phyloP scores from a whole-genome alignment of 2,329 filamentous ascomycete species.

The Tolypocladium guangdongense region DNA sequence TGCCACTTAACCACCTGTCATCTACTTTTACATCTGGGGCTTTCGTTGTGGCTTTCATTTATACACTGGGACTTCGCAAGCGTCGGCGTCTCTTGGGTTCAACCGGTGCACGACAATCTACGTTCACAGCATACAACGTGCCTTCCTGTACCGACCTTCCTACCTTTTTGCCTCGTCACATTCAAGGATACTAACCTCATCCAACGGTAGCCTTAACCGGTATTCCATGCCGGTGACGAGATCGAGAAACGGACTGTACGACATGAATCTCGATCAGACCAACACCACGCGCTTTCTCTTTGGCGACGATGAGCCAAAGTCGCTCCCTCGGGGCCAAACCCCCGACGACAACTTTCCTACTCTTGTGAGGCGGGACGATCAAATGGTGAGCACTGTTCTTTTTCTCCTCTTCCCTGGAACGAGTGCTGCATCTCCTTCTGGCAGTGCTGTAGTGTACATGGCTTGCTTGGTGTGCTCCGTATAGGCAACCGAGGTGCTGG shows the following conservation, averaged over 20 bases:
- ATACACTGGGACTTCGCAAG: neutral
- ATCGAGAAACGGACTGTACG: constrained; percentile 55
- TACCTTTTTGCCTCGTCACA: neutral
- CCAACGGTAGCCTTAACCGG: constrained; percentile 57
- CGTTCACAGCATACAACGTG: neutral
- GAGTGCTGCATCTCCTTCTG: neutral
- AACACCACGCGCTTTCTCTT: constrained; percentile 83
- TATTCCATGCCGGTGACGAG: constrained; percentile 88
- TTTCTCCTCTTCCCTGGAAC: neutral
- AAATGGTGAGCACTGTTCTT: constrained; percentile 33
- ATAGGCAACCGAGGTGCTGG: neutral
- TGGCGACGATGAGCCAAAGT: constrained; percentile 60
- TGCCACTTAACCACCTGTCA: too few species aligned
- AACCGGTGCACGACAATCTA: neutral
- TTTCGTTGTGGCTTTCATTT: neutral
- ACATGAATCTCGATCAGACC: constrained; percentile 65
- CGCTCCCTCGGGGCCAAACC: constrained; percentile 36
- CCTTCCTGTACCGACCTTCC: neutral
- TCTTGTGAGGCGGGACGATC: constrained; percentile 54
- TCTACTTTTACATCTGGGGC: neutral
- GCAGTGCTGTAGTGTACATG: neutral
- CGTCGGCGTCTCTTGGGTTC: neutral
- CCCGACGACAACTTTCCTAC: constrained; percentile 83
- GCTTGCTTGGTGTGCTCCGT: neutral
- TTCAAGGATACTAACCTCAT: constrained; percentile 10